phyloP scores from a whole-genome alignment of 331 rosid species.

The Spiraea crenata region DNA sequence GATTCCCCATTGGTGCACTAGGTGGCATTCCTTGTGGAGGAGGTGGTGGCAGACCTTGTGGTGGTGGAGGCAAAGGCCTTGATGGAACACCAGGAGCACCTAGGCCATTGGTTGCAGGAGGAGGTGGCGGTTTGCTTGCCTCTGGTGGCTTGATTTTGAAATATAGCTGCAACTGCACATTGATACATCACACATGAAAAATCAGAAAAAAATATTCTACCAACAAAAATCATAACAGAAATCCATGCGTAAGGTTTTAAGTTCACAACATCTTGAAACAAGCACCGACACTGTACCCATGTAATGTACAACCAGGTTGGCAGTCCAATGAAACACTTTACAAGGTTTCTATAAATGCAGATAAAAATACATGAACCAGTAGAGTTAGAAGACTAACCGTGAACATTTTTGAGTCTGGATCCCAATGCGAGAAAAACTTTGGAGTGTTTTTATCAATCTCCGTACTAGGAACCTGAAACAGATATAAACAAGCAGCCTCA shows the following conservation, averaged over 20 bases:
- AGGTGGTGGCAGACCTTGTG: conserved; percentile 87
- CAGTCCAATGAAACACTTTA: neutral
- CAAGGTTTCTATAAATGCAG: neutral
- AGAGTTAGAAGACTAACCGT: conserved; percentile 51
- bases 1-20: conserved; percentile 61
- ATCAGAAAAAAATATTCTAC: conserved; percentile 21
- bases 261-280: neutral
- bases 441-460: conserved; percentile 95
- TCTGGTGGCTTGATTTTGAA: conserved; percentile 90
- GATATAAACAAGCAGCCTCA: conserved; percentile 17
- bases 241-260: neutral
- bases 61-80: conserved; percentile 81
- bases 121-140: conserved; percentile 72
- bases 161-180: conserved; percentile 84
- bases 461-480: conserved; percentile 85
- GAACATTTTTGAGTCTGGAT: conserved; percentile 97
- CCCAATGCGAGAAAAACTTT: conserved; percentile 98
- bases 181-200: conserved; percentile 13
- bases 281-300: neutral
- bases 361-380: neutral
- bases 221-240: conserved; percentile 13
- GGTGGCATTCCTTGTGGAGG: conserved; percentile 85
- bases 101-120: conserved; percentile 64
- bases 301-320: neutral
- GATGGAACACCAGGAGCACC: conserved; percentile 80